Conservation (phyloP, 2,329 filamentous ascomycete genomes). For the Hypomyces perniciosus region DNA sequence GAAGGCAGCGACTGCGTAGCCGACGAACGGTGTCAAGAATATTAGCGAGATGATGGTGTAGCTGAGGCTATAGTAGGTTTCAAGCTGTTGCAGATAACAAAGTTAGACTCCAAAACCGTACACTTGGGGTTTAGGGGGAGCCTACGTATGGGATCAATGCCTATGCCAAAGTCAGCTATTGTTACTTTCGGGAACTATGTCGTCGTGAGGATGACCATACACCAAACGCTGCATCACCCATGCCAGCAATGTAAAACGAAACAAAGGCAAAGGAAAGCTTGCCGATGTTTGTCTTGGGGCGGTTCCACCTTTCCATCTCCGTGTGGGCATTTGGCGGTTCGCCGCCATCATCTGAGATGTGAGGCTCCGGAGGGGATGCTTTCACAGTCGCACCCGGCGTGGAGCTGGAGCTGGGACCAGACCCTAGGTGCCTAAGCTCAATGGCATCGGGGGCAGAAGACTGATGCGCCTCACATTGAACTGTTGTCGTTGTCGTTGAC, state of each 20-base stretch:
- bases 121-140: background rate
- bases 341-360: slow-evolving; percentile 1
- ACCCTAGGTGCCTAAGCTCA: slow-evolving; percentile 9
- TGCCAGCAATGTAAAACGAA: slow-evolving; percentile 54
- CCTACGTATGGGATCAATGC: slow-evolving; percentile 33
- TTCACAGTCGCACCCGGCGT: background rate
- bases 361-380: background rate
- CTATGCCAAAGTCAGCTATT: slow-evolving; percentile 10
- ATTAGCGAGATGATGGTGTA: slow-evolving; percentile 58
- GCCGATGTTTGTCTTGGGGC: slow-evolving; percentile 26
- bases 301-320: slow-evolving; percentile 31
- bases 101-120: too few species aligned
- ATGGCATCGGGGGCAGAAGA: slow-evolving; percentile 5
- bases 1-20: slow-evolving; percentile 56
- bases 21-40: slow-evolving; percentile 58
- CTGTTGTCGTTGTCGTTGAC: background rate
- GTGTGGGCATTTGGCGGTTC: slow-evolving; percentile 23
- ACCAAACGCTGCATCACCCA: slow-evolving; percentile 58
- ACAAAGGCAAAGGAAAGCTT: slow-evolving; percentile 43
- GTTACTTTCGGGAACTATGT: background rate
- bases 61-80: slow-evolving; percentile 53
- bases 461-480: background rate
- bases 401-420: background rate
- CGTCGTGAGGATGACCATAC: slow-evolving; percentile 25
- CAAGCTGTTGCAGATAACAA: slow-evolving; percentile 37